phyloP scores from a whole-genome alignment of 2,329 filamentous ascomycete species.

The Xylariaceae sp. region DNA sequence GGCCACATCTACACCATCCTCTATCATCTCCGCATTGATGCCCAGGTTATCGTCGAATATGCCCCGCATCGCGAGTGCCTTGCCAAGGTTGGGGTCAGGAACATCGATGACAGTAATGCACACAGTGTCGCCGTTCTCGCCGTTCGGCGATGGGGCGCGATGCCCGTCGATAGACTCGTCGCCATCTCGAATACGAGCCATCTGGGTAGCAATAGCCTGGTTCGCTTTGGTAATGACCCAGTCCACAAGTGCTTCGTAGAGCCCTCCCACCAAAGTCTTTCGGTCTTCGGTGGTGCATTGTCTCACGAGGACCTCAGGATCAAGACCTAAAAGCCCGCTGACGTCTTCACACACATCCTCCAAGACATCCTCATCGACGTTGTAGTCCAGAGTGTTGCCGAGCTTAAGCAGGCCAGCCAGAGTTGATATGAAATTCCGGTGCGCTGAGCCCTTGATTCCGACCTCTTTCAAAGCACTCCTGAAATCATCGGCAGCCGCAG shows the following conservation, averaged over 20 bases:
- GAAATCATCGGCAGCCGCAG: slow-evolving; percentile 88
- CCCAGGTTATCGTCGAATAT: slow-evolving; percentile 89
- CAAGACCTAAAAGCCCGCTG: slow-evolving; percentile 74
- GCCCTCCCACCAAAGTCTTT: slow-evolving; percentile 69
- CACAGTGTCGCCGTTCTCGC: slow-evolving; percentile 75
- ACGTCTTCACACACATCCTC: slow-evolving; percentile 88
- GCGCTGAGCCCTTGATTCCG: slow-evolving; percentile 80
- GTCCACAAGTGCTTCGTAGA: slow-evolving; percentile 92
- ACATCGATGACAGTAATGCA: slow-evolving; percentile 84
- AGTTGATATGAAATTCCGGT: slow-evolving; percentile 77
- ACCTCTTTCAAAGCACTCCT: slow-evolving; percentile 79
- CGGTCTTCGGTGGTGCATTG: slow-evolving; percentile 82
- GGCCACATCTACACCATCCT: slow-evolving; percentile 76
- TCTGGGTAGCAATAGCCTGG: slow-evolving; percentile 68
- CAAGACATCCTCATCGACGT: slow-evolving; percentile 74
- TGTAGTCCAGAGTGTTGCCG: slow-evolving; percentile 80
- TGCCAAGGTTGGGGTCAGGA: slow-evolving; percentile 70
- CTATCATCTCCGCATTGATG: slow-evolving; percentile 96
- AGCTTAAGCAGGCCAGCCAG: slow-evolving; percentile 84
- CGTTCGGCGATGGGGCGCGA: slow-evolving; percentile 58
- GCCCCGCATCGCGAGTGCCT: slow-evolving; percentile 79
- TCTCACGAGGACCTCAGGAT: slow-evolving; percentile 71
- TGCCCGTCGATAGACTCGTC: slow-evolving; percentile 61
- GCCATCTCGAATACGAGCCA: slow-evolving; percentile 57
- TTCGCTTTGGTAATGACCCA: slow-evolving; percentile 92